Base-by-base conservation (phyloP, 208 protist genomes). In the Acanthamoeba sp. region DNA sequence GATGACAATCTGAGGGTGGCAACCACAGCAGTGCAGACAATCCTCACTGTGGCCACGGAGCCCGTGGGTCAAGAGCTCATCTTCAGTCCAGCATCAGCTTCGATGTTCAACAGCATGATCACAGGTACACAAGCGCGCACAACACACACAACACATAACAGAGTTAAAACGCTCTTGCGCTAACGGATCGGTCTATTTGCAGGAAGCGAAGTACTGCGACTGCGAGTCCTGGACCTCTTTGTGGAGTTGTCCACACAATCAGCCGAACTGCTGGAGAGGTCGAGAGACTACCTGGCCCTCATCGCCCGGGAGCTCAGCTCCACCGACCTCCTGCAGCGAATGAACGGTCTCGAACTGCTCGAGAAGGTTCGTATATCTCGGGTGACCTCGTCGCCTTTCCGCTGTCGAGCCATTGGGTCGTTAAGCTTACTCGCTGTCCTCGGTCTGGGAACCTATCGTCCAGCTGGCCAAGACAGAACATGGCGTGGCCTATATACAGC, bases 191-290 rank as follows among this genome's bases (percentile, higher is more conserved):
- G n/a, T n/a, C n/a, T n/a, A n/a, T n/a, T 84, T 14, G 45, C 29
- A 42, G 69, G 36, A n/a, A 93, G 40, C 32, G 88, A 93, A 20
- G 32, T 80, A 3, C 42, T 93, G 66, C 55, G 62, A 2, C 40
- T 93, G 32, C 55, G 88, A 3, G 88, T 93, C 22, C 48, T 93
- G 88, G 88, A 93, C 62, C 27, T 93, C 27, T 71, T 93, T 24
- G 88, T 45, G 1, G 64, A 78, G 27, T 7, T 71, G 14, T 12
- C 88, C n/a, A 3, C 29, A 3, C 9, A 64, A 27, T 93, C 88
- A 20, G 52, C 88, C 1, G 62, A 71, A 34, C 20, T 36, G 29
- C 64, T 93, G 29, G 62, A 71, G 20, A 14, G 88, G n/a, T 71
- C 38, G 10, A n/a, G 18, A 16, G 9, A 20, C 40, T 93, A 50